Percentiles rank a stretch among this genome's conserved stretches.
Evolutionary conservation across 306 rosid species (phyloP).

Genomic region (Cicer yamashitae): DNA sequence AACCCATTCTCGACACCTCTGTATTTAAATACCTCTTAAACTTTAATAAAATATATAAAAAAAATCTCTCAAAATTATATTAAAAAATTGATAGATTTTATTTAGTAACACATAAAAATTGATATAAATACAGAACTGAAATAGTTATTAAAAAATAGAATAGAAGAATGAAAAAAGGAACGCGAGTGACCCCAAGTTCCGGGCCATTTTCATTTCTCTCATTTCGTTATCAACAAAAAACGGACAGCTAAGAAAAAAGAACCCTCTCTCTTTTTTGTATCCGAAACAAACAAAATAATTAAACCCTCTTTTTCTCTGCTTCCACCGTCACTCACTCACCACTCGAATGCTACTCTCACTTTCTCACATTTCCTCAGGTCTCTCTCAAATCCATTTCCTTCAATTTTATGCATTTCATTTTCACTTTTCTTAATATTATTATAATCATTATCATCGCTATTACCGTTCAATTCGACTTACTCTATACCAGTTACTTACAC

Average conservation of each 20-base stretch:
- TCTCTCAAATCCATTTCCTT: not conserved
- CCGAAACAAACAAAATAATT: not conserved
- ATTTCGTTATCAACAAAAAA: constrained; percentile 37
- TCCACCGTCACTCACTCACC: constrained; percentile 34
- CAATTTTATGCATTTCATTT: not conserved
- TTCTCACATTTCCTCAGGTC: constrained; percentile 43
- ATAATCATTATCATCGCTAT: not conserved
- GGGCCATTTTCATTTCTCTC: constrained; percentile 18
- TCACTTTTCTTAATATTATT: not conserved
- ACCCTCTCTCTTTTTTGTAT: not conserved
- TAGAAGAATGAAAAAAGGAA: not conserved
- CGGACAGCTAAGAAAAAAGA: constrained; percentile 1
- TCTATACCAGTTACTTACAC: not conserved
- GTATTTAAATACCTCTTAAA: no score
- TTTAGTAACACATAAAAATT: no score
- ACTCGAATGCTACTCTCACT: constrained; percentile 42
- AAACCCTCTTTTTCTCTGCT: constrained; percentile 3
- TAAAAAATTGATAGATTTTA: no score
- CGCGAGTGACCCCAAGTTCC: not conserved
- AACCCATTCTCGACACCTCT: no score
- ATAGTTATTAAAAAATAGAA: no score
- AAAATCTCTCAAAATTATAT: no score
- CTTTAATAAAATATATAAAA: no score
- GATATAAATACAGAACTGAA: no score
- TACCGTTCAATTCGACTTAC: not conserved